These are phyloP conservation scores for Pyrus bretschneideri DNA, from an alignment of 306 rosid genomes.

Conservation along the genomic window DNA sequence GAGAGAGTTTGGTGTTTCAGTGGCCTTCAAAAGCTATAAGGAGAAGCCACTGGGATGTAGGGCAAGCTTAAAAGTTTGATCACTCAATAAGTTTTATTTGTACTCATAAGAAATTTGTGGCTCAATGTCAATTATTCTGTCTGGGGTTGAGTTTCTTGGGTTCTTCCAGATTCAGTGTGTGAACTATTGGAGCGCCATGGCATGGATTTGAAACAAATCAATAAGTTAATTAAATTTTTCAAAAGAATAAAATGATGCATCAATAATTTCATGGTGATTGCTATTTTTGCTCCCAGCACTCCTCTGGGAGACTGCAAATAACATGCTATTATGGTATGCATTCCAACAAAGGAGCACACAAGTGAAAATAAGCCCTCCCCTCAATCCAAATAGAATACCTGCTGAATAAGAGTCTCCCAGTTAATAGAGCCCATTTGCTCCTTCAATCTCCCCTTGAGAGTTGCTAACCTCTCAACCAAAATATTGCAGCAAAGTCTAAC, in stretches of 20 bases:
- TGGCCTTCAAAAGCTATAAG: neutral
- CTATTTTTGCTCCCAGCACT: neutral
- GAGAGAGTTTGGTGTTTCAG: neutral
- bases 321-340: neutral
- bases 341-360: neutral
- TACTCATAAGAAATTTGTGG: neutral
- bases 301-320: neutral
- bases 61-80: neutral
- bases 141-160: neutral
- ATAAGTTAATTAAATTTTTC: neutral
- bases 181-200: neutral
- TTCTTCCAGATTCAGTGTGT: neutral
- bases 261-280: neutral
- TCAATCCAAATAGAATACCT: constrained; percentile 32
- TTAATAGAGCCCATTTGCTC: constrained; percentile 46
- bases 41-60: neutral
- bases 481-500: constrained; percentile 65
- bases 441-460: constrained; percentile 55
- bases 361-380: neutral
- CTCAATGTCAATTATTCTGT: neutral
- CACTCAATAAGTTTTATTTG: too few relatives aligned
- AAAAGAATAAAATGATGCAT: neutral
- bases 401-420: constrained; percentile 70
- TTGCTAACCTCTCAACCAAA: constrained; percentile 69
- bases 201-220: neutral